Evolutionary conservation across 805 yeast species (phyloP), one percentile per base, ranked within the genome.

Genomic region (Pichia sporocuriosa): DNA sequence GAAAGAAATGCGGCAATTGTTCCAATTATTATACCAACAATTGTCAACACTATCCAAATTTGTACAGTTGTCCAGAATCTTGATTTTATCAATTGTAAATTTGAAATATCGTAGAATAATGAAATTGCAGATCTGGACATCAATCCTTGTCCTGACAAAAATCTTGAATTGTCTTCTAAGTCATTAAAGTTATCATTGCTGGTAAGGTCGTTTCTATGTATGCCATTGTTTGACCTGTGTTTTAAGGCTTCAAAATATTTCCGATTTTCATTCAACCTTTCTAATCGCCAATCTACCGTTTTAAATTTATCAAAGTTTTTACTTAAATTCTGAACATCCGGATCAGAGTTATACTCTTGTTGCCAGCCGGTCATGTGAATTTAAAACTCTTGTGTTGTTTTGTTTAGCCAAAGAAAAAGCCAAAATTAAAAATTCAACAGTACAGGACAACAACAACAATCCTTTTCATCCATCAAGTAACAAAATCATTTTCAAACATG

Each of bases 11-110:
- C 95, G 0, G 98, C 97, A 29, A 87, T 80, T 2, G 75, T 53
- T 4, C 99, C 99, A 40, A 89, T 82, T 3, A 71, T 48, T 1
- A 81, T 56, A 0, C 97, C 99, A 45, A 87, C 84, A 2, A 72
- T 51, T 0, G 89, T 81, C 27, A 93, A 65, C 0, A 84, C 81
- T 1, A 87, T 54, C 84, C 97, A 87, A 43, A 75, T 75, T 51
- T 75, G 79, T 2, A 70, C 59, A 1, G 70, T 41, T n/a, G 41
- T 31, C 51, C 51, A 51, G 13, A 51, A 29, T 24, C 53, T 30
- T 23, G 40, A 44, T 42, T 41, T 40, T 9, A 40, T 43, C 15
- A 40, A 12, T 22, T 40, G 31, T 9, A 38, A 30, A n/a, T 26
- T 36, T 6, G 44, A 39, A 46, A 52, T 21, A 30, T 44, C 24